Percentiles rank a stretch among this genome's conserved stretches.
These are phyloP conservation scores for Kockovaella imperatae DNA, from an alignment of 768 basidiomycete species.

Conservation along the genomic window DNA sequence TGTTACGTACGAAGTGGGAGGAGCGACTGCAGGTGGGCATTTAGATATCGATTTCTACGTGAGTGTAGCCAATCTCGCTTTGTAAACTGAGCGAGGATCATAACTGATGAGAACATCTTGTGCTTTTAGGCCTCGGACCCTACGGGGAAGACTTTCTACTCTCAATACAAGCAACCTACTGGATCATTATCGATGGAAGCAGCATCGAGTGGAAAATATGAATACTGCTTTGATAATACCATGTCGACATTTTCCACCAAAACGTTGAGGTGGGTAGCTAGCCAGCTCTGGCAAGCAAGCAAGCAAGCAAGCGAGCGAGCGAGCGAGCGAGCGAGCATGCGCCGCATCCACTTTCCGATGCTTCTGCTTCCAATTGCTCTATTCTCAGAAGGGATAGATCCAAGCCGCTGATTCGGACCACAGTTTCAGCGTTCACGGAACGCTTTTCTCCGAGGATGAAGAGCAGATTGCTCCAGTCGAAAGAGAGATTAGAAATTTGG, in stretches of 20 bases:
- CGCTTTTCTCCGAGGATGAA: slow-evolving; percentile 86
- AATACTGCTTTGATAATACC: slow-evolving; percentile 98
- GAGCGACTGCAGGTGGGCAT: slow-evolving; percentile 63
- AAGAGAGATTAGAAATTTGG: slow-evolving; percentile 79
- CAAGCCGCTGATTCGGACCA: slow-evolving; percentile 1
- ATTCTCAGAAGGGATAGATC: no score
- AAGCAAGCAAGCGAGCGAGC: no score
- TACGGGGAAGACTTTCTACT: slow-evolving; percentile 57
- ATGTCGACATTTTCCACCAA: slow-evolving; percentile 97
- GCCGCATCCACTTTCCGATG: neutral
- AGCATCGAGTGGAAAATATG: slow-evolving; percentile 73
- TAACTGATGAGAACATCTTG: slow-evolving; percentile 1
- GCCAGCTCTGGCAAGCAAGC: neutral
- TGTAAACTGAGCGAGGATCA: neutral
- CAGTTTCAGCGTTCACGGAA: slow-evolving; percentile 97
- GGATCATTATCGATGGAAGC: slow-evolving; percentile 84
- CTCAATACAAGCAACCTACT: slow-evolving; percentile 78
- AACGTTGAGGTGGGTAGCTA: slow-evolving; percentile 69
- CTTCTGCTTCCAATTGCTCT: no score
- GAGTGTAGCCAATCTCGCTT: slow-evolving; percentile 6
- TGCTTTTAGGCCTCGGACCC: slow-evolving; percentile 79
- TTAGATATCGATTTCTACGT: slow-evolving; percentile 98
- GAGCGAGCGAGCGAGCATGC: no score
- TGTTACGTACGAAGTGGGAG: slow-evolving; percentile 96
- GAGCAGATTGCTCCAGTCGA: slow-evolving; percentile 86